phyloP scores from a whole-genome alignment of 306 rosid genomes.

The Trifolium repens region DNA sequence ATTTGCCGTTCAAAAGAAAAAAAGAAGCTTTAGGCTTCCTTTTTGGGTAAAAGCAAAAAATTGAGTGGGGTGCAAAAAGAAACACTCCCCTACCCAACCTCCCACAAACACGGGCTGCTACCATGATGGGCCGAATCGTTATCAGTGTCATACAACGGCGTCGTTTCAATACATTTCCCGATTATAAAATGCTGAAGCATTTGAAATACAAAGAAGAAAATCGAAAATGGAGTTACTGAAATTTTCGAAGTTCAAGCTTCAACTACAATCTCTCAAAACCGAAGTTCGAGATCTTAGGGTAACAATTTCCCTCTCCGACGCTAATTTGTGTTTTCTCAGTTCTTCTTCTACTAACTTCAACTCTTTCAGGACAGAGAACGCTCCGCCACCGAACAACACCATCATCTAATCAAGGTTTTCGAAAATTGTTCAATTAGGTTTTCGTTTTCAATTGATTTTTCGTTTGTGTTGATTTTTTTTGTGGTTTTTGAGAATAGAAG shows the following conservation, averaged over 20 bases:
- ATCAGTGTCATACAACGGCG: conserved; percentile 4
- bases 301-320: conserved; percentile 29
- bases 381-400: conserved; percentile 63
- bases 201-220: conserved; percentile 15
- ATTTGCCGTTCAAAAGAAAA: too few relatives aligned
- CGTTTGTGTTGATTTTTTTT: conserved; percentile 9
- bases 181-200: neutral
- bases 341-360: conserved; percentile 30
- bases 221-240: conserved; percentile 65
- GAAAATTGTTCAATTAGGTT: conserved; percentile 6
- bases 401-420: conserved; percentile 59
- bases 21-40: too few relatives aligned
- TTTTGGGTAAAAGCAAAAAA: too few relatives aligned
- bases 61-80: too few relatives aligned
- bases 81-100: too few relatives aligned
- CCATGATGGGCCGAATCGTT: too few relatives aligned
- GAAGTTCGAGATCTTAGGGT: conserved; percentile 81
- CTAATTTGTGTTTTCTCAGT: neutral
- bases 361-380: conserved; percentile 74
- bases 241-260: conserved; percentile 79
- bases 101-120: too few relatives aligned
- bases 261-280: conserved; percentile 61
- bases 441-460: neutral
- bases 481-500: conserved; percentile 55
- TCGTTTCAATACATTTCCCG: neutral